Conservation (phyloP, 805 yeast genomes). For the Metschnikowia vanudenii region DNA sequence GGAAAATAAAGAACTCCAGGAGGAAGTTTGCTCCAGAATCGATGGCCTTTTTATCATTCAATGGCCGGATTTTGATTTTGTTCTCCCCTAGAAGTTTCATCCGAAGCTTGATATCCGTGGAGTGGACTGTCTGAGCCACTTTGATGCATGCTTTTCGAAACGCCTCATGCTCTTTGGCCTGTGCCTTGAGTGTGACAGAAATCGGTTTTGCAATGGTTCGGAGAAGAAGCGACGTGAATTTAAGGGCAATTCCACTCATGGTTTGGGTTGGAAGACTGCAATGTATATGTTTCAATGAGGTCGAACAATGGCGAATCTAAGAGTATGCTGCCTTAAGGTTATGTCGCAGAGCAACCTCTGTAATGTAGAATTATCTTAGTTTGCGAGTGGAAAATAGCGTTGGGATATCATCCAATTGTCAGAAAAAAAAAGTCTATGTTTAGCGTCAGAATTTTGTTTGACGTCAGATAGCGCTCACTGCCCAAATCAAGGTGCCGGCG, state of each 20-base stretch:
- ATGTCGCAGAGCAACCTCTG: too few relatives aligned
- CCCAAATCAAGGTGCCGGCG: not conserved
- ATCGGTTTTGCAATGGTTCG: constrained; percentile 79
- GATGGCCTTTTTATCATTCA: constrained; percentile 78
- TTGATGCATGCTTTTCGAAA: constrained; percentile 63
- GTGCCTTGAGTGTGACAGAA: constrained; percentile 65
- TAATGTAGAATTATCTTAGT: too few relatives aligned
- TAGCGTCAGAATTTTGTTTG: not conserved
- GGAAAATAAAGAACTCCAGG: constrained; percentile 73
- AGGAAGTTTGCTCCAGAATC: constrained; percentile 79
- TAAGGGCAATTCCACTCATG: constrained; percentile 78
- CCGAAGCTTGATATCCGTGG: constrained; percentile 60
- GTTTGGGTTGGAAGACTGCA: not conserved
- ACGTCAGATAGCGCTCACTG: not conserved
- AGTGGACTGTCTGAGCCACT: constrained; percentile 71
- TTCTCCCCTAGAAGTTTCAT: constrained; percentile 57
- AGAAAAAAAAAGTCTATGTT: not conserved
- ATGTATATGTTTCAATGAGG: not conserved
- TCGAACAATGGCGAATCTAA: not conserved
- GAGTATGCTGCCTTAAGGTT: not conserved
- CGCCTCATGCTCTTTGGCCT: constrained; percentile 68
- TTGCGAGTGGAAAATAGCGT: too few relatives aligned
- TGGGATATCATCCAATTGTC: not conserved
- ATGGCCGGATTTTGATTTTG: constrained; percentile 61
- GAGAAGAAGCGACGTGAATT: constrained; percentile 66